Evolutionary conservation across 768 basidiomycete genomes (phyloP).

Genomic region (Austroboletus festivus): DNA sequence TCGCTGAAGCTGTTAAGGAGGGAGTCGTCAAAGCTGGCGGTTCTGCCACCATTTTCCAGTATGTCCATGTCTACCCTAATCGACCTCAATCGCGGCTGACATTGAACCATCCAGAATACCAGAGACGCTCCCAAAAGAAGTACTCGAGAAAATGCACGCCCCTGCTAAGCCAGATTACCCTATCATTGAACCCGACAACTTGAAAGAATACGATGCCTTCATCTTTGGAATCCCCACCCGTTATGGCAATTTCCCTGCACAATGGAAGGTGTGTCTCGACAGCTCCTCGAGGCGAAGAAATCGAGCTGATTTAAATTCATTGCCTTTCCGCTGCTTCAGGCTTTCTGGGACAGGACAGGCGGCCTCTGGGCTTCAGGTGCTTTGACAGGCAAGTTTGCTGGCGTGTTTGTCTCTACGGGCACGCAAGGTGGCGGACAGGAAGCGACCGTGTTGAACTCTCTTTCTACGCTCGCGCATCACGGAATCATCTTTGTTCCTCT

Average conservation of each 20-base stretch:
- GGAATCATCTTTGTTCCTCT: constrained; percentile 71
- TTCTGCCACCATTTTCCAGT: constrained; percentile 54
- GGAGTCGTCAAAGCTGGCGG: constrained; percentile 53
- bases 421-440: constrained; percentile 77
- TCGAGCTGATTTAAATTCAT: too few species aligned
- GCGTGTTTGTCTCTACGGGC: constrained; percentile 72
- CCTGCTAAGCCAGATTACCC: constrained; percentile 63
- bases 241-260: constrained; percentile 45
- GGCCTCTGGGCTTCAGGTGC: constrained; percentile 56
- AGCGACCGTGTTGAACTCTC: constrained; percentile 44
- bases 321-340: constrained; percentile 36
- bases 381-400: constrained; percentile 71
- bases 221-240: constrained; percentile 44
- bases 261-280: constrained; percentile 54
- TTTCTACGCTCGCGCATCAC: constrained; percentile 68
- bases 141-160: constrained; percentile 67
- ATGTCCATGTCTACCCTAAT: constrained; percentile 22
- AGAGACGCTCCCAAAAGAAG: constrained; percentile 72
- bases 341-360: constrained; percentile 77
- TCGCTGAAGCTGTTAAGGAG: constrained; percentile 53
- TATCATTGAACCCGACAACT: constrained; percentile 7
- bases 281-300: too few species aligned
- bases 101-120: constrained; percentile 47
- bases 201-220: constrained; percentile 35
- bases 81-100: not conserved